Evolutionary conservation across 2,329 filamentous ascomycete species (phyloP).

Genomic region (Leptosphaerulina australis): DNA sequence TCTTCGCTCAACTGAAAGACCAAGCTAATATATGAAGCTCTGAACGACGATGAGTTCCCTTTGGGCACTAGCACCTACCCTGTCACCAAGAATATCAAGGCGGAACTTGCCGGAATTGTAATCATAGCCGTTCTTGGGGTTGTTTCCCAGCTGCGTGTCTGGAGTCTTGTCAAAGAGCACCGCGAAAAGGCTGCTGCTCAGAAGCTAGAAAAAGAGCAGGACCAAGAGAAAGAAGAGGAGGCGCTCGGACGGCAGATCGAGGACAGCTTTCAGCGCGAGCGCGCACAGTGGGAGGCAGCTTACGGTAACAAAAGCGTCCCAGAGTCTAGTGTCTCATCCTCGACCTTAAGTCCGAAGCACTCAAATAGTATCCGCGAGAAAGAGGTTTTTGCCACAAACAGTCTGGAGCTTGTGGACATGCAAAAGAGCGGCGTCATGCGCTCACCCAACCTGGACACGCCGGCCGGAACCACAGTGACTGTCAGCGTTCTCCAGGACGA

Average conservation of each 20-base stretch:
- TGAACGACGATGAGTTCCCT: conserved; percentile 81
- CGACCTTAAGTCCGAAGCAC: conserved; percentile 42
- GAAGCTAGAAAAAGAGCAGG: conserved; percentile 61
- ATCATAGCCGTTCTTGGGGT: conserved; percentile 77
- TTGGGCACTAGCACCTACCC: conserved; percentile 78
- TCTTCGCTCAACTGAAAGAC: conserved; percentile 1
- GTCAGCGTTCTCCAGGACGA: conserved; percentile 62
- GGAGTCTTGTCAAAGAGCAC: conserved; percentile 73
- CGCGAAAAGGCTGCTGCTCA: conserved; percentile 54
- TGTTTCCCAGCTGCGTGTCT: conserved; percentile 83
- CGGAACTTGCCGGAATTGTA: conserved; percentile 79
- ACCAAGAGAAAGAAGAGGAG: conserved; percentile 69
- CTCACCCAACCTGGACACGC: conserved; percentile 38
- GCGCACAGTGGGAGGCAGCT: conserved; percentile 74
- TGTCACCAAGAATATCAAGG: conserved; percentile 81
- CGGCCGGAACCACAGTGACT: conserved; percentile 55
- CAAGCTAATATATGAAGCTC: conserved; percentile 49
- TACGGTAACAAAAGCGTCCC: conserved; percentile 67
- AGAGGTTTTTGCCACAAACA: conserved; percentile 52
- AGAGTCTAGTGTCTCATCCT: conserved; percentile 60
- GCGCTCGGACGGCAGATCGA: conserved; percentile 72
- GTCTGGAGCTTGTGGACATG: conserved; percentile 63
- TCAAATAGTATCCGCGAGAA: conserved; percentile 43
- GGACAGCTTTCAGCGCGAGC: conserved; percentile 65
- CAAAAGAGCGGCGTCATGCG: conserved; percentile 53